A percentile compares a stretch with the other conserved stretches of the same genome.
Evolutionary conservation across 2,329 filamentous ascomycete species (phyloP).

Genomic region (Colletotrichum somersetense): DNA sequence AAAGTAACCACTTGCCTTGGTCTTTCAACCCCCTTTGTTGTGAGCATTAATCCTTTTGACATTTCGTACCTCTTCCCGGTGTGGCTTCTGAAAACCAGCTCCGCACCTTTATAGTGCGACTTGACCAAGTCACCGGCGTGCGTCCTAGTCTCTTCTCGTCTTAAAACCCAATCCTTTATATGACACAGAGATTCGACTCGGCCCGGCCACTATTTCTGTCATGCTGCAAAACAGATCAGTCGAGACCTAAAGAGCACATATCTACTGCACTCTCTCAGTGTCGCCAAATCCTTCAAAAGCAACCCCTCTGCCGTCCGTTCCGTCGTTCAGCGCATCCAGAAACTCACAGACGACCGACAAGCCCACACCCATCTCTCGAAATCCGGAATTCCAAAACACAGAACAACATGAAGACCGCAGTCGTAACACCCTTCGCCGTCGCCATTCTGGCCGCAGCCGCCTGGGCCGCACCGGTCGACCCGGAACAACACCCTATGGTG

Average conservation of each 20-base stretch:
- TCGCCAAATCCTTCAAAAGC: background rate
- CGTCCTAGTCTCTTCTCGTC: background rate
- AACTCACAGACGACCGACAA: background rate
- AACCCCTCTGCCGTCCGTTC: background rate
- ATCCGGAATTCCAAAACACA: background rate
- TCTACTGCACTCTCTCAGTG: background rate
- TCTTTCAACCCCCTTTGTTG: slow-evolving; percentile 8
- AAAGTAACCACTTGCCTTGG: slow-evolving; percentile 15
- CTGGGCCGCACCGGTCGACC: slow-evolving; percentile 22
- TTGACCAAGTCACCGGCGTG: slow-evolving; percentile 13
- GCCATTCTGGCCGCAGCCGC: slow-evolving; percentile 14
- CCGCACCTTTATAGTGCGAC: slow-evolving; percentile 12
- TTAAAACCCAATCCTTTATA: slow-evolving; percentile 1
- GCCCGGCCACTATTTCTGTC: slow-evolving; percentile 5
- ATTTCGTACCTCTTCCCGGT: background rate
- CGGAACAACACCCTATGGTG: slow-evolving; percentile 24
- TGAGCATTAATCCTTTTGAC: background rate
- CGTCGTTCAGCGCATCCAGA: background rate
- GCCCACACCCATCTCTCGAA: background rate
- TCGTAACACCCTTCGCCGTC: slow-evolving; percentile 2
- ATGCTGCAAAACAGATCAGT: too few relatives aligned
- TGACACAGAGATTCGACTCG: background rate
- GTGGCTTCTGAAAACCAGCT: slow-evolving; percentile 13
- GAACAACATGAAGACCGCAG: slow-evolving; percentile 19
- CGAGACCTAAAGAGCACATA: fast-evolving